phyloP scores from a whole-genome alignment of 2,329 filamentous ascomycete species.

The Pseudomassariella vexata region DNA sequence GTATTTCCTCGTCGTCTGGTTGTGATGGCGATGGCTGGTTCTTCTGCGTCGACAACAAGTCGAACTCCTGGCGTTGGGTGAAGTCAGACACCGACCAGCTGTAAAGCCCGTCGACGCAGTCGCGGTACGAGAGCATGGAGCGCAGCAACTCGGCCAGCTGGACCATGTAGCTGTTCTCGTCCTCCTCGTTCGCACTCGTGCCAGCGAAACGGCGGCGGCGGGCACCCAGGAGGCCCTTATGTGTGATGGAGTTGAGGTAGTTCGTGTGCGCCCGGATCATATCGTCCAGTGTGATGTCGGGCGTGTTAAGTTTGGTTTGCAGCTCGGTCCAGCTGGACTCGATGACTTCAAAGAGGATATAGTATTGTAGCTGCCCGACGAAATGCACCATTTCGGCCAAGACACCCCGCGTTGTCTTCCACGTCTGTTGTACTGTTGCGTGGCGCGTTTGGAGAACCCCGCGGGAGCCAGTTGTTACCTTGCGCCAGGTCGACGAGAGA shows the following conservation, averaged over 20 bases:
- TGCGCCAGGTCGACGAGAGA: slow-evolving; percentile 83
- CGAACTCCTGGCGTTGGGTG: slow-evolving; percentile 79
- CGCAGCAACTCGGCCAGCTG: slow-evolving; percentile 91
- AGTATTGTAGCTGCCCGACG: slow-evolving; percentile 93
- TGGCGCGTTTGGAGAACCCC: slow-evolving; percentile 80
- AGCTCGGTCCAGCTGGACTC: slow-evolving; percentile 93
- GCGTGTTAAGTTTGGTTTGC: slow-evolving; percentile 73
- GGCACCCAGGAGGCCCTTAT: slow-evolving; percentile 87
- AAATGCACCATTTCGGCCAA: slow-evolving; percentile 99
- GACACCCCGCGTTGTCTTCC: slow-evolving; percentile 83
- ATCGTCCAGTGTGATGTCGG: slow-evolving; percentile 89
- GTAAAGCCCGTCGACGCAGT: slow-evolving; percentile 89
- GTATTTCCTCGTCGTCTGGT: slow-evolving; percentile 25
- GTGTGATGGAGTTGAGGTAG: slow-evolving; percentile 90
- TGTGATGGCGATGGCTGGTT: slow-evolving; percentile 11
- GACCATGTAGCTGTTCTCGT: slow-evolving; percentile 72
- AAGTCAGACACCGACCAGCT: slow-evolving; percentile 94
- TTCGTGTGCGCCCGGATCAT: slow-evolving; percentile 85
- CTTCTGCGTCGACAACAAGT: slow-evolving; percentile 42
- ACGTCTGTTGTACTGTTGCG: slow-evolving; percentile 64
- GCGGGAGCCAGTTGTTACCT: slow-evolving; percentile 89
- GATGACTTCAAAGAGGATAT: slow-evolving; percentile 97
- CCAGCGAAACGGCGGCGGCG: slow-evolving; percentile 41
- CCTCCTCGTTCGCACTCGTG: slow-evolving; percentile 53
- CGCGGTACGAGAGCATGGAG: slow-evolving; percentile 89